Base-by-base conservation (phyloP, 106 monocot species). In the Dendrobium huoshanense region DNA sequence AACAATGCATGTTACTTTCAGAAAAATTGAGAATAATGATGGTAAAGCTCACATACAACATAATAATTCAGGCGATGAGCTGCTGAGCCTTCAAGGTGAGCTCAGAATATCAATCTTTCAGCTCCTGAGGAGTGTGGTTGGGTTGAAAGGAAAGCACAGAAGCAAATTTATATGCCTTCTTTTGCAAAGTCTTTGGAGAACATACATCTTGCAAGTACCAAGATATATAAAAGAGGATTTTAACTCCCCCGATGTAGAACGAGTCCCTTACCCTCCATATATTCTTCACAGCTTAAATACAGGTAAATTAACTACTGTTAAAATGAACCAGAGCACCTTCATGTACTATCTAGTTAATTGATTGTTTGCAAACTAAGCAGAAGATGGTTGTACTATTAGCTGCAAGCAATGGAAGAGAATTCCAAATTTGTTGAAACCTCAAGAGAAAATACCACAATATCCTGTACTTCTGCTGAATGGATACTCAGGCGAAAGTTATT, bases 401-500 rank as follows among this genome's bases (percentile, higher is more conserved):
- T 82, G 86, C 74, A 77, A 29, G 51, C 86, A 79, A 61, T 86
- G 86, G 86, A 76, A 54, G 64, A 65, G 40, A 65, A 27, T 2
- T 49, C 25, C 24, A 8, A 76, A 43, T 43, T 9, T 40, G 41
- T 72, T n/a, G 81, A 73, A 55, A 13, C 49, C 20, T 55, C 78
- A 73, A 73, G 75, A 20, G 74, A 41, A 75, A 54, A 79, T 44
- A 6, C 4, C 24, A 51, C 54, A 41, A 25, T 75, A 82, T 79
- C 86, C 86, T 64, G 79, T 86, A 67, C 86, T 86, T 47, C n/a
- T 86, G 49, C 82, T 86, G 68, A 83, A 83, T 58, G 83, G 83
- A 7, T 42, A 83, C 48, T 68, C 83, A 20, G 54, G 49, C 1
- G 78, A 83, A n/a, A 83, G 83, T 41, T 79, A 77, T 64, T 85